Conservation (phyloP, 371 early-diverging fungal species). For the Enterospora canceri region DNA sequence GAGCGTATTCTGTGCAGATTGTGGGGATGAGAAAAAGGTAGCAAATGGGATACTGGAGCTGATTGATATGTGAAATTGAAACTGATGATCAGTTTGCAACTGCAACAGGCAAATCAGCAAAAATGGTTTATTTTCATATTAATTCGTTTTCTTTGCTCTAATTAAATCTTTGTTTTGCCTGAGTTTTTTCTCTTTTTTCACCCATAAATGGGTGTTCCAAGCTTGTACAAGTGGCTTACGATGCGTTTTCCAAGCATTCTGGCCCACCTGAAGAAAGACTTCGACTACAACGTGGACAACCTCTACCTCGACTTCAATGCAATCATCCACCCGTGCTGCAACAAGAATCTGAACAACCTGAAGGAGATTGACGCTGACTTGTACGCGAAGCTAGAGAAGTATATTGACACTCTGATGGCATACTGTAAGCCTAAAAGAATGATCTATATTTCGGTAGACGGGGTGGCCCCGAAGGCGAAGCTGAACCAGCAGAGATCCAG, state of each 20-base stretch:
- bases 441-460: conserved; percentile 89
- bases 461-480: conserved; percentile 96
- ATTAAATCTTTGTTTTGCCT: neutral
- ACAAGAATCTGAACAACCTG: conserved; percentile 59
- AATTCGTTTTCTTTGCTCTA: neutral
- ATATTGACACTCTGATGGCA: conserved; percentile 76
- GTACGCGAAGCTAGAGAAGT: conserved; percentile 62
- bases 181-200: neutral
- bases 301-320: conserved; percentile 97
- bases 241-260: conserved; percentile 76
- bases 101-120: too few relatives aligned
- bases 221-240: conserved; percentile 68
- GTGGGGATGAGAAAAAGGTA: conserved; percentile 2
- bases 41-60: conserved; percentile 2
- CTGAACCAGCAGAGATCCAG: conserved; percentile 96
- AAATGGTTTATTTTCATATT: neutral
- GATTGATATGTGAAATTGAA: neutral
- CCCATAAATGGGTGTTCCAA: conserved; percentile 58
- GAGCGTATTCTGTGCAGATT: neutral
- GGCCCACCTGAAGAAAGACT: conserved; percentile 40
- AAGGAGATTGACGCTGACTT: conserved; percentile 22
- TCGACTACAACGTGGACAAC: conserved; percentile 89
- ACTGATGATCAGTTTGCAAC: too few relatives aligned
- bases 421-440: conserved; percentile 79
- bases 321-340: conserved; percentile 91